Base-by-base conservation (phyloP, 768 basidiomycete genomes). In the Piloderma croceum region DNA sequence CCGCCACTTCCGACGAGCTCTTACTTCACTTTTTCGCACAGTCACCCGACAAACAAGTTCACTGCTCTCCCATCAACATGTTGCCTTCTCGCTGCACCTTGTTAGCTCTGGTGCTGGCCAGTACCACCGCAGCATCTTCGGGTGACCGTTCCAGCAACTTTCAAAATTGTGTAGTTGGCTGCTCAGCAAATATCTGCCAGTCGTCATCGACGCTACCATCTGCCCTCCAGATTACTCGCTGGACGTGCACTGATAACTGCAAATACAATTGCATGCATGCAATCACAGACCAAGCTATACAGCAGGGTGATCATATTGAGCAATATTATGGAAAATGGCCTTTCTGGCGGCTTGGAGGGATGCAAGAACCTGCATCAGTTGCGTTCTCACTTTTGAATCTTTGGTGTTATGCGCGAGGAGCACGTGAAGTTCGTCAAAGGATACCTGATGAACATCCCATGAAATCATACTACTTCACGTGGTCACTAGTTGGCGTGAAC, bases 281-380 rank as follows among this genome's bases (percentile, higher is more conserved):
- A 35, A 69, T 89, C 25, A 90, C 88, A 4, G 73, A 78, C 46
- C 53, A 62, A 6, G 76, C 78, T 24, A 48, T 74, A n/a, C 38
- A 48, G 23, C 50, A 43, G 5, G 74, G 76, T 0, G 50, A 53
- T 29, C 49, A 42, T 2, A 62, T 87, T 1, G 76, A 86, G 32
- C 92, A 96, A 50, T 93, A 87, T 60, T 77, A 90, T 52, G 96
- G 94, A 12, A 98, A 98, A 67, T 98, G 94, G 94, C 90, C 93
- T 0, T 98, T 99, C 59, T 85, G 81, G 77, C 74, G 93, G 22
- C 66, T 86, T 17, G 64, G 69, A n/a, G 90, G 92, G 22, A 83
- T 90, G 61, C 94, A 98, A 56, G 94, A 99, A 62, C 93, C 94
- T 5, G 84, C 92, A 6, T 88, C 89, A 3, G 92, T 96, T 43